Conservation (phyloP, 441 rosid species). For the Omphalea diandra region DNA sequence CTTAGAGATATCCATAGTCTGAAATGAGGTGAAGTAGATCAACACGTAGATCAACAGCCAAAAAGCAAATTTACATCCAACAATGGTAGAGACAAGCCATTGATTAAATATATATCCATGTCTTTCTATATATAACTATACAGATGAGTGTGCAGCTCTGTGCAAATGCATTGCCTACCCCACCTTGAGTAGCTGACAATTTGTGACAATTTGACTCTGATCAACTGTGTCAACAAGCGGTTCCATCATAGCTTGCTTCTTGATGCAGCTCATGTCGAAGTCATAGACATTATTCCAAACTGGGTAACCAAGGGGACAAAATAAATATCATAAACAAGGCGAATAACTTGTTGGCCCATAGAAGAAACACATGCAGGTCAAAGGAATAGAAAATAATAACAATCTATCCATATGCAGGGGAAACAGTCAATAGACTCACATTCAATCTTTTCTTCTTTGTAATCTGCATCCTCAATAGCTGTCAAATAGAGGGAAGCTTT, state of each 20-base stretch:
- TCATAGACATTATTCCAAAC: slow-evolving; percentile 97
- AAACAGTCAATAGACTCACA: slow-evolving; percentile 50
- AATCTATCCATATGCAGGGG: not conserved
- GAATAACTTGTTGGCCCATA: not conserved
- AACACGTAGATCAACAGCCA: slow-evolving; percentile 24
- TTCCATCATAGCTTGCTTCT: slow-evolving; percentile 93
- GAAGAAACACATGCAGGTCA: not conserved
- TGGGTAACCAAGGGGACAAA: slow-evolving; percentile 26
- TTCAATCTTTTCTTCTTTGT: slow-evolving; percentile 95
- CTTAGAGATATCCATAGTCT: slow-evolving; percentile 97
- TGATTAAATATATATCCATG: not conserved
- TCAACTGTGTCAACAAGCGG: slow-evolving; percentile 97
- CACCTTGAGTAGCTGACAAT: slow-evolving; percentile 82
- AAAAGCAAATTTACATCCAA: slow-evolving; percentile 2
- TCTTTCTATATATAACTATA: no score
- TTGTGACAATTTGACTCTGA: slow-evolving; percentile 87
- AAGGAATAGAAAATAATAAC: slow-evolving; percentile 13
- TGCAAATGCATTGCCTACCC: slow-evolving; percentile 9
- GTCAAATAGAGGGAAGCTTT: slow-evolving; percentile 88
- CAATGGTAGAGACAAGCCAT: not conserved
- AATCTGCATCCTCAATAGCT: slow-evolving; percentile 96
- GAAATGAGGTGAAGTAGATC: slow-evolving; percentile 24
- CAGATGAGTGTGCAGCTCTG: no score
- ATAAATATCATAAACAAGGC: slow-evolving; percentile 5
- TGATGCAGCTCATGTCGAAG: slow-evolving; percentile 98